These are phyloP conservation scores for Citrullus mucosospermus DNA, from an alignment of 306 rosid species.

Conservation along the genomic window DNA sequence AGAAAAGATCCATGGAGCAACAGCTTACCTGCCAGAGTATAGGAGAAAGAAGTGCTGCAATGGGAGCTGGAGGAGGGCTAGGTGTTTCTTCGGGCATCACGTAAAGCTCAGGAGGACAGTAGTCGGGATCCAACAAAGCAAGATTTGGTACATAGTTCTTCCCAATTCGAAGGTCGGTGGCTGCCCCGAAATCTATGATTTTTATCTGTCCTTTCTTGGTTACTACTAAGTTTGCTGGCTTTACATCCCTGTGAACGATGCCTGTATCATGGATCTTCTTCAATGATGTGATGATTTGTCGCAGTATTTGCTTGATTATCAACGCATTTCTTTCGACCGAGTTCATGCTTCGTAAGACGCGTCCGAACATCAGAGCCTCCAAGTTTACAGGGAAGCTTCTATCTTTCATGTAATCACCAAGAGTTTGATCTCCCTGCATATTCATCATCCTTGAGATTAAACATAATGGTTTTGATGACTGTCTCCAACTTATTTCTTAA, in stretches of 20 bases:
- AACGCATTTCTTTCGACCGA: conserved; percentile 55
- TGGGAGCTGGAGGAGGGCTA: conserved; percentile 82
- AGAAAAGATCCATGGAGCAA: conserved; percentile 5
- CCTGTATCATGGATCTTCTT: conserved; percentile 89
- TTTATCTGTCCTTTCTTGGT: conserved; percentile 67
- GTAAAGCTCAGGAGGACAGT: conserved; percentile 80
- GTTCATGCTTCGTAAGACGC: conserved; percentile 67
- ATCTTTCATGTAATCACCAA: conserved; percentile 77
- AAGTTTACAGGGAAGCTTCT: conserved; percentile 71
- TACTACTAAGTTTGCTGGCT: conserved; percentile 88
- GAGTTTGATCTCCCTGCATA: conserved; percentile 71
- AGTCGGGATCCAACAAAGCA: conserved; percentile 73
- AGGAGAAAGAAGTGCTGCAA: conserved; percentile 86
- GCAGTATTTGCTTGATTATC: conserved; percentile 90
- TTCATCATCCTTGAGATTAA: conserved; percentile 23
- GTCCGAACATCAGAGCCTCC: conserved; percentile 84
- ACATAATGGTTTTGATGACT: conserved; percentile 12
- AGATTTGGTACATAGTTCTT: conserved; percentile 69
- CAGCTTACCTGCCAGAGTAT: conserved; percentile 78
- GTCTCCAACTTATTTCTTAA: conserved; percentile 3
- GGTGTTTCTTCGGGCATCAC: conserved; percentile 95
- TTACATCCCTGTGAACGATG: conserved; percentile 87
- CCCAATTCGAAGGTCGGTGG: conserved; percentile 86
- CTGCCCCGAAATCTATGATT: conserved; percentile 93
- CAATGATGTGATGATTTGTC: conserved; percentile 68